phyloP scores from a whole-genome alignment of 495 filamentous ascomycete species.

The Hypomontagnella monticulosa region DNA sequence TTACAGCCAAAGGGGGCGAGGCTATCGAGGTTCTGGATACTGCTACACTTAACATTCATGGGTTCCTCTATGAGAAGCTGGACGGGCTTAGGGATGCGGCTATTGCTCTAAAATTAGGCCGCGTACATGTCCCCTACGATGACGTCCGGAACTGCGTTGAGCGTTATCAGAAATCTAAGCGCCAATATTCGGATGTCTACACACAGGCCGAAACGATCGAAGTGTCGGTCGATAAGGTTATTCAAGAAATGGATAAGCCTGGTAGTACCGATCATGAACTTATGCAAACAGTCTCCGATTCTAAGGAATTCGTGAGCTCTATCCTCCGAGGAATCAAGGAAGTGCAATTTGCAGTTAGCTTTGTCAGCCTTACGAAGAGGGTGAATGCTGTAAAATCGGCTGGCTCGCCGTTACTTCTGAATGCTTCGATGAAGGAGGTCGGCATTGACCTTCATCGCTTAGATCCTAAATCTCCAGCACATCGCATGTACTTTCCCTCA shows the following conservation, averaged over 20 bases:
- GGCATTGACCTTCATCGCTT: constrained; percentile 92
- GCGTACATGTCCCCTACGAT: constrained; percentile 90
- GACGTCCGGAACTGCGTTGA: constrained; percentile 73
- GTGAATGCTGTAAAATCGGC: constrained; percentile 71
- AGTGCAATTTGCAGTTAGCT: constrained; percentile 94
- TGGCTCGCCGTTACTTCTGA: constrained; percentile 78
- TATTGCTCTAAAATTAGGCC: constrained; percentile 87
- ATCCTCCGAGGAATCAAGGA: constrained; percentile 93
- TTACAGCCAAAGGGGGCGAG: constrained; percentile 84
- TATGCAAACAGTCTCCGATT: constrained; percentile 88
- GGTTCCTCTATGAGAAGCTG: constrained; percentile 85
- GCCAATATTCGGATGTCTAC: constrained; percentile 37
- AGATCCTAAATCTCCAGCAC: constrained; percentile 91
- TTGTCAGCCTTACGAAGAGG: constrained; percentile 83
- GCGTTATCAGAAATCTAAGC: constrained; percentile 53
- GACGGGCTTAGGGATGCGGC: constrained; percentile 91
- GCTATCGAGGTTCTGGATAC: constrained; percentile 91
- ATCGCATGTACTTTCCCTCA: constrained; percentile 98
- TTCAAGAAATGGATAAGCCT: constrained; percentile 79
- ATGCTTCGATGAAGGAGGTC: constrained; percentile 93
- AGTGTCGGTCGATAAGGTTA: constrained; percentile 75
- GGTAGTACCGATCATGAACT: constrained; percentile 78
- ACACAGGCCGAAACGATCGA: constrained; percentile 56
- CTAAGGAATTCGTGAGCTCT: constrained; percentile 90
- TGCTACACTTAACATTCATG: constrained; percentile 87